A percentile compares a stretch with the other conserved stretches of the same genome.
Evolutionary conservation across 306 rosid species (phyloP).

Genomic region (Cucumis cinereus): DNA sequence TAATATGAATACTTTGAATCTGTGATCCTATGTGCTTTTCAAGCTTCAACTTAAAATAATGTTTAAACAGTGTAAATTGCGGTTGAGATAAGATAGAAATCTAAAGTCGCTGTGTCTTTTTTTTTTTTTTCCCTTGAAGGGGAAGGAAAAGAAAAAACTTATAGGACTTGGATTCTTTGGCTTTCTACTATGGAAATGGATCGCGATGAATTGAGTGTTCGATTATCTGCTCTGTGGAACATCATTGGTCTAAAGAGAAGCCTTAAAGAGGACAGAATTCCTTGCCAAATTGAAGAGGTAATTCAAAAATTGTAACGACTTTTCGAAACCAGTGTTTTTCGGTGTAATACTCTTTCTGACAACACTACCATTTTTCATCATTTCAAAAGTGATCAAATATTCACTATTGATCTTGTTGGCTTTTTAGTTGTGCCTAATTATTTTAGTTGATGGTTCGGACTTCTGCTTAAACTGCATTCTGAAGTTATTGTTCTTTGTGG

Average conservation of each 20-base stretch:
- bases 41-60: neutral
- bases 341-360: neutral
- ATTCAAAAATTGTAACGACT: neutral
- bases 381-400: neutral
- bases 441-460: neutral
- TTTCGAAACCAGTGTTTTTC: neutral
- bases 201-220: slow-evolving; percentile 24
- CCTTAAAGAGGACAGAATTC: slow-evolving; percentile 31
- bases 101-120: neutral
- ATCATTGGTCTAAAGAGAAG: slow-evolving; percentile 10
- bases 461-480: neutral
- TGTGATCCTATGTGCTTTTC: neutral
- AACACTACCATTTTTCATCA: neutral
- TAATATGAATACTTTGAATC: neutral
- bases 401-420: neutral
- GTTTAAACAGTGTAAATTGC: neutral
- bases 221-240: slow-evolving; percentile 19
- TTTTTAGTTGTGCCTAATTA: neutral
- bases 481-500: neutral
- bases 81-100: neutral
- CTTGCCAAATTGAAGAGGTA: slow-evolving; percentile 62
- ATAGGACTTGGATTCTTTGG: neutral
- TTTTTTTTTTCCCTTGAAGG: neutral
- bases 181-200: slow-evolving; percentile 15
- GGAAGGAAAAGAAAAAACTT: neutral